Evolutionary conservation across 192 early-diverging fungal genomes (phyloP).

Genomic region (Coemansia sp.): DNA sequence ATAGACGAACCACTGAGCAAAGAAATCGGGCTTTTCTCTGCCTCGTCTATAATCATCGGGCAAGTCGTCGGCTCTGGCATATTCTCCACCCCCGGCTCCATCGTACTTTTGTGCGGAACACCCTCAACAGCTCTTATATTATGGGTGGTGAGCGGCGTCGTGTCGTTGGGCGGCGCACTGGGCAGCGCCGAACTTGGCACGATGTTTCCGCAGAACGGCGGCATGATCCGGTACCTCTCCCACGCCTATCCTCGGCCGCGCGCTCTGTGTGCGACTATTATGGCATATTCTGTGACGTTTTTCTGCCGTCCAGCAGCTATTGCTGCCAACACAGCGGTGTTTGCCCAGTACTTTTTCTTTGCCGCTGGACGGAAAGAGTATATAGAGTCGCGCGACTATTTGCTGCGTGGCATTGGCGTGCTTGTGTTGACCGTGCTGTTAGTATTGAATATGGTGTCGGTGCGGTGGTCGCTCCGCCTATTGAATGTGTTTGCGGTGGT

Average conservation of each 20-base stretch:
- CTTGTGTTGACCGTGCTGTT: slow-evolving; percentile 58
- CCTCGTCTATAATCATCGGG: slow-evolving; percentile 68
- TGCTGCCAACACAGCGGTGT: slow-evolving; percentile 54
- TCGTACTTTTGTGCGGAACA: slow-evolving; percentile 64
- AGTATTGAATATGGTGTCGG: slow-evolving; percentile 63
- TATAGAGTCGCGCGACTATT: slow-evolving; percentile 33
- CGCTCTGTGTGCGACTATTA: slow-evolving; percentile 56
- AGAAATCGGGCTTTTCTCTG: slow-evolving; percentile 58
- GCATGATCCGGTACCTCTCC: slow-evolving; percentile 82
- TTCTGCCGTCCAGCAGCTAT: slow-evolving; percentile 55
- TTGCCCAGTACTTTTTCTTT: slow-evolving; percentile 57
- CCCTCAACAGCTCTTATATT: slow-evolving; percentile 68
- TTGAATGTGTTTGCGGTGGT: slow-evolving; percentile 69
- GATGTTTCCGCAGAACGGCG: slow-evolving; percentile 83
- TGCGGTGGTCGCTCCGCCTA: slow-evolving; percentile 62
- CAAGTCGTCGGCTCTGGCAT: slow-evolving; percentile 76
- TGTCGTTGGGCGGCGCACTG: slow-evolving; percentile 78
- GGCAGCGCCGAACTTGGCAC: slow-evolving; percentile 89
- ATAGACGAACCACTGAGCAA: slow-evolving; percentile 37
- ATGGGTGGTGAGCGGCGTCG: slow-evolving; percentile 69
- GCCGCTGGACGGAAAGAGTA: slow-evolving; percentile 36
- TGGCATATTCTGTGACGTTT: slow-evolving; percentile 58
- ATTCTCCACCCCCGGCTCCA: slow-evolving; percentile 76
- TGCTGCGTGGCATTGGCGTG: slow-evolving; percentile 57
- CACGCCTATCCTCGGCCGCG: slow-evolving; percentile 59